Base-by-base conservation (phyloP, 805 yeast species). In the Wickerhamomyces queroliae region DNA sequence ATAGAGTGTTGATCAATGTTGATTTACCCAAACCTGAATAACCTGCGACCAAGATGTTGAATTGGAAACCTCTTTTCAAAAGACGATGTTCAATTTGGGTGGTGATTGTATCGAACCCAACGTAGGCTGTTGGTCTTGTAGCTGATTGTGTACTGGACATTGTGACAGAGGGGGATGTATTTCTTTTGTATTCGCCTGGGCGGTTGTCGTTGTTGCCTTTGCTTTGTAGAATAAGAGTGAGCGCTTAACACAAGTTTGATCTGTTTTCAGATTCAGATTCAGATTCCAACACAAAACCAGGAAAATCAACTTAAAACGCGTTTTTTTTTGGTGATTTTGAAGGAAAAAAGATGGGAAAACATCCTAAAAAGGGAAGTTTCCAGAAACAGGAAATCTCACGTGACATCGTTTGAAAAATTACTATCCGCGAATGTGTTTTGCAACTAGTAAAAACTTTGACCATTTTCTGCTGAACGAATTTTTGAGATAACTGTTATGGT, bases 41-140 rank as follows among this genome's bases (percentile, higher is more conserved):
- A 27, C 95, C 99, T 35, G 91, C 98, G 36, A 86, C 83, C 93
- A 93, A 89, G 36, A 93, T 66, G 59, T 93, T 93, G 66, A 93
- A 84, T 59, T 88, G 91, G 66, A 93, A 93, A 3, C 99, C 99
- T 53, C 90, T 75, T 63, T 88, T 90, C 62, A 93, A 71, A 52
- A 93, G 69, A 51, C 96, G 78, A 62, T 83, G 88, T 64, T 93
- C 97, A 57, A 93, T 93, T 66, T 93, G 99, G 27, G 83, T 76
- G 37, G 98, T 91, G 64, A 93, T 91, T 46, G 97, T 83, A 65
- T 93, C 98, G 61, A 93, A 91, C 34, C 99, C 99, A 47, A 93
- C 98, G 61, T 90, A 90, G 41, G 79, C 75, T 35, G 70, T 65
- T 20, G 96, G 96, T 46, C 76, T 59, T 15, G 59, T 35, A 19